Base-by-base conservation (phyloP, 2,329 filamentous ascomycete species). In the Meredithiella fracta region DNA sequence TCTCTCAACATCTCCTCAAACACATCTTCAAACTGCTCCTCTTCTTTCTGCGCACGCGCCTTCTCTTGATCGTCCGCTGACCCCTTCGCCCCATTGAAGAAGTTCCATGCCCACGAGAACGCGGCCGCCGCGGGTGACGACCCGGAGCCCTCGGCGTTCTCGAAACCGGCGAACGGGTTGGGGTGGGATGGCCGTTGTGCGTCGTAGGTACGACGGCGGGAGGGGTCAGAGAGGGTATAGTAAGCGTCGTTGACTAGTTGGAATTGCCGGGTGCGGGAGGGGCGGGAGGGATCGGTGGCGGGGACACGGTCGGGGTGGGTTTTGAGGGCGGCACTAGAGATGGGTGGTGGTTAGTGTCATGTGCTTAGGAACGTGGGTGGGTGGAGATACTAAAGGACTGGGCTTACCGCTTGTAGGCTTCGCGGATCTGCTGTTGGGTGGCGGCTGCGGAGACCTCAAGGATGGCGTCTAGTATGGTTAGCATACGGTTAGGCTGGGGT, bases 161-260 rank as follows among this genome's bases (percentile, higher is more conserved):
- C 68, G 8, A 74, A 72, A 29, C 72, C 72, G 34, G 53, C 53
- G 65, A 52, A 57, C n/a, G 57, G 54, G 26, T 58, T 53, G n/a
- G 53, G 62, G 26, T 62, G 65, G 40, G 40, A 17, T 9, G 26
- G 50, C 47, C 69, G 68, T 58, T 88, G 80, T 54, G 78, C 74
- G 65, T 97, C 91, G 70, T 96, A 97, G 59, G 95, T 88, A 59
- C 80, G 76, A 54, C 91, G 81, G 26, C 91, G 80, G 0, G 73
- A 70, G 7, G 82, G 66, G 66, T 97, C 90, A 0, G 86, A 94
- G 26, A 97, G 81, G 0, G 86, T 90, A 68, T 87, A 94, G 74
- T 94, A 95, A 60, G 89, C 88, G 65, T 94, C 89, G 71, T 94
- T 94, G 64, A 95, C 86, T 61, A 86, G 79, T 68, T 95, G 89